These are phyloP conservation scores for Hypocrella siamensis DNA, from an alignment of 2,329 filamentous ascomycete genomes.

Conservation along the genomic window DNA sequence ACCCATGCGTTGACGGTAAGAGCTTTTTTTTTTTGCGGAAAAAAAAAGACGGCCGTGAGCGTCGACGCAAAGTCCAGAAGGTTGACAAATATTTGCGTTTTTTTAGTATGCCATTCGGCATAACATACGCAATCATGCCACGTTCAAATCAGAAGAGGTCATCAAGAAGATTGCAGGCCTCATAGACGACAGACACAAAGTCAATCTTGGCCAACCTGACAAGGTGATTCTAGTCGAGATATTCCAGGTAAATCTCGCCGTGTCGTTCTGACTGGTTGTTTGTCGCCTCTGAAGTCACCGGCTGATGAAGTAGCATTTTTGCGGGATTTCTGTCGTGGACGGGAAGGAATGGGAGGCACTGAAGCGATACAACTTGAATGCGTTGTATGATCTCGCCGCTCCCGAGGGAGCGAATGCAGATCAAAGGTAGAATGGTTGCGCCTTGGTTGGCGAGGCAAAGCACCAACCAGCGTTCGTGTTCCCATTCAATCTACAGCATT, in stretches of 20 bases:
- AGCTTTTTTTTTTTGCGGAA: too few relatives aligned
- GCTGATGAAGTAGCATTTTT: slow-evolving; percentile 42
- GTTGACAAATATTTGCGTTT: too few relatives aligned
- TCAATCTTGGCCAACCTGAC: slow-evolving; percentile 64
- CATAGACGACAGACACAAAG: slow-evolving; percentile 53
- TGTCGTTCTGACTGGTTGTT: too few relatives aligned
- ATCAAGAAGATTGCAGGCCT: slow-evolving; percentile 56
- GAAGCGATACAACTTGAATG: slow-evolving; percentile 64
- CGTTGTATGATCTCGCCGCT: slow-evolving; percentile 38
- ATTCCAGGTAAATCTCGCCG: slow-evolving; percentile 45
- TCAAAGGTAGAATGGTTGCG: background rate
- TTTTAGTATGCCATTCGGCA: slow-evolving; percentile 70
- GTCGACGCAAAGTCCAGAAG: too few relatives aligned
- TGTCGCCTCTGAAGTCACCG: too few relatives aligned
- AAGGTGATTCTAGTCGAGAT: slow-evolving; percentile 67
- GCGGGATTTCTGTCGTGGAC: slow-evolving; percentile 66
- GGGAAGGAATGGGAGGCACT: slow-evolving; percentile 52
- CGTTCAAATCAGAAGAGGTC: slow-evolving; percentile 49
- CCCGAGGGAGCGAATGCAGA: background rate
- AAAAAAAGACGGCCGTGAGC: background rate
- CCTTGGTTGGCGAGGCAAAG: too few relatives aligned
- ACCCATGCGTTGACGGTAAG: background rate
- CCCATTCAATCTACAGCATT: too few relatives aligned
- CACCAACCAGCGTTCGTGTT: too few relatives aligned
- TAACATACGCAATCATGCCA: slow-evolving; percentile 58